Percentiles rank a stretch among this genome's conserved stretches.
phyloP scores from a whole-genome alignment of 768 basidiomycete species.

The Termitomyces sp. region DNA sequence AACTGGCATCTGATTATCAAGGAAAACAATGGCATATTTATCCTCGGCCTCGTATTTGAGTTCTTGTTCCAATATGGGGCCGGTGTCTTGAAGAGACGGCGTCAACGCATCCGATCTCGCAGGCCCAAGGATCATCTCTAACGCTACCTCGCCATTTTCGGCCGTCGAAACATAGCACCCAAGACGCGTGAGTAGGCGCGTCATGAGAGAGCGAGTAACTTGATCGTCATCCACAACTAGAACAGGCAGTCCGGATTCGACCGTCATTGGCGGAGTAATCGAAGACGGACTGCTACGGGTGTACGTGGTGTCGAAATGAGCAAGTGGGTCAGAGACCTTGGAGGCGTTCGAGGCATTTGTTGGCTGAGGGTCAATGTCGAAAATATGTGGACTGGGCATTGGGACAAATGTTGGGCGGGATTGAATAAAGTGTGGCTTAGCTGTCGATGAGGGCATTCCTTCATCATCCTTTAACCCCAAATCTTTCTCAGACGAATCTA shows the following conservation, averaged over 20 bases:
- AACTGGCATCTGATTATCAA: conserved; percentile 81
- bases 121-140: conserved; percentile 62
- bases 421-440: not conserved
- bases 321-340: conserved; percentile 18
- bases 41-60: conserved; percentile 21
- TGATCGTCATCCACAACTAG: conserved; percentile 83
- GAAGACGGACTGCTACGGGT: conserved; percentile 32
- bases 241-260: conserved; percentile 54
- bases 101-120: conserved; percentile 20
- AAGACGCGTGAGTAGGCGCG: conserved; percentile 66
- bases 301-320: conserved; percentile 32
- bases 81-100: conserved; percentile 34
- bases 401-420: conserved; percentile 33
- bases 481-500: not conserved
- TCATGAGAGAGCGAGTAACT: conserved; percentile 78
- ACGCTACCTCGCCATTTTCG: conserved; percentile 76
- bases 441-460: not conserved
- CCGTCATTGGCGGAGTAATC: conserved; percentile 28
- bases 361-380: conserved; percentile 21
- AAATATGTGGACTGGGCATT: conserved; percentile 28
- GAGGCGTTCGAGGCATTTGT: conserved; percentile 18
- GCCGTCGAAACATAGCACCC: conserved; percentile 77
- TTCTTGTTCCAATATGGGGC: conserved; percentile 33
- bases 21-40: conserved; percentile 42
- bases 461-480: not conserved